Percentiles rank a stretch among this genome's conserved stretches.
phyloP scores from a whole-genome alignment of 176 grass and related monocot genomes.

The Oryza nivara region DNA sequence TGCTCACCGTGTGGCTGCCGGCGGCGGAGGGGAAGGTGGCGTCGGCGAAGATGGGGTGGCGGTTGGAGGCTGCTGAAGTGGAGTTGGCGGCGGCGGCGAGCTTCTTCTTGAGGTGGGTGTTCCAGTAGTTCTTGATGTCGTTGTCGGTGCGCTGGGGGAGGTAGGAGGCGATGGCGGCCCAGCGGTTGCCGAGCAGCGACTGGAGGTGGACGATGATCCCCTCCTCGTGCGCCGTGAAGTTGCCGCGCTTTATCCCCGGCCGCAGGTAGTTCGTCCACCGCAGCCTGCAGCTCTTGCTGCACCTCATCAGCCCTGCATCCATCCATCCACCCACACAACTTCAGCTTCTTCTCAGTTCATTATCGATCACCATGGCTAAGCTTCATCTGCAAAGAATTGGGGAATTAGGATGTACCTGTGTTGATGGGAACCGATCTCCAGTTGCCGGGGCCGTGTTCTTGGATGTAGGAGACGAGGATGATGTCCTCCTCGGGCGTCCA shows the following conservation, averaged over 20 bases:
- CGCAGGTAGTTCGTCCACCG: constrained; percentile 90
- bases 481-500: constrained; percentile 94
- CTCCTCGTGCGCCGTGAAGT: constrained; percentile 80
- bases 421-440: constrained; percentile 80
- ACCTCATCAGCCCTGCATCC: constrained; percentile 61
- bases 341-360: not conserved
- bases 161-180: constrained; percentile 86
- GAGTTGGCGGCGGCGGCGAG: constrained; percentile 31
- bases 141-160: constrained; percentile 86
- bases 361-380: not conserved
- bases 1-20: not conserved
- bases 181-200: constrained; percentile 76
- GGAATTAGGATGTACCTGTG: constrained; percentile 32
- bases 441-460: constrained; percentile 82
- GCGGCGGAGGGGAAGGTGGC: not conserved
- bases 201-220: constrained; percentile 86
- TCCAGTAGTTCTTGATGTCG: constrained; percentile 98
- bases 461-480: constrained; percentile 85
- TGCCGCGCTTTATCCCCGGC: constrained; percentile 70
- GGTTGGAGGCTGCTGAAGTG: not conserved
- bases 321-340: not conserved
- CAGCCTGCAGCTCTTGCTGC: constrained; percentile 86
- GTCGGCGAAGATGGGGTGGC: constrained; percentile 3
- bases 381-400: not conserved
- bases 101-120: constrained; percentile 94